phyloP scores from a whole-genome alignment of 108 stramenopile genomes.

The Aurantiochytrium sp. region DNA sequence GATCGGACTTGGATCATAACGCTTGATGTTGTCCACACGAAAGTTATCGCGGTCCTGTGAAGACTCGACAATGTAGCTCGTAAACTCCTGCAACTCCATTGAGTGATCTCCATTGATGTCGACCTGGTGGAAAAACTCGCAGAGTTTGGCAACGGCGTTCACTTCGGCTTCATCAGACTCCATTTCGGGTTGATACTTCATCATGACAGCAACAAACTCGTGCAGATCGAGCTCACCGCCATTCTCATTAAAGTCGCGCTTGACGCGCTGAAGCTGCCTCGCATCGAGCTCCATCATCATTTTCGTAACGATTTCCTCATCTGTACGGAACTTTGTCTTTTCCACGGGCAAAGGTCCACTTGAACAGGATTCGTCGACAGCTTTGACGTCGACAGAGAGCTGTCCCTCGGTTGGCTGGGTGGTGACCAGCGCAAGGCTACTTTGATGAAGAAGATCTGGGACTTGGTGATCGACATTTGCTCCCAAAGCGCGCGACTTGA shows the following conservation, averaged over 20 bases:
- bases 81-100: conserved; percentile 37
- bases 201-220: conserved; percentile 13
- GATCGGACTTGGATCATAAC: background rate
- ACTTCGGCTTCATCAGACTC: background rate
- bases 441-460: too few species aligned
- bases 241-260: background rate
- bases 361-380: background rate
- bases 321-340: background rate
- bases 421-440: too few species aligned
- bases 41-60: conserved; percentile 9
- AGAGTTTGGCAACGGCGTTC: background rate
- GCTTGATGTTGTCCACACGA: background rate
- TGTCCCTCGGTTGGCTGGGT: too few species aligned
- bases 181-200: background rate
- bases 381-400: too few species aligned
- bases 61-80: conserved; percentile 28
- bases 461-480: background rate
- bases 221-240: background rate
- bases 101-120: conserved; percentile 34
- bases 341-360: background rate
- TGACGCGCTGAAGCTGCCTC: background rate
- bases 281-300: conserved; percentile 14
- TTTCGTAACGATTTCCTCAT: conserved; percentile 2
- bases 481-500: background rate
- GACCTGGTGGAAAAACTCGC: conserved; percentile 29